phyloP scores from a whole-genome alignment of 2,329 filamentous ascomycete genomes.

The Neoscytalidium dimidiatum region DNA sequence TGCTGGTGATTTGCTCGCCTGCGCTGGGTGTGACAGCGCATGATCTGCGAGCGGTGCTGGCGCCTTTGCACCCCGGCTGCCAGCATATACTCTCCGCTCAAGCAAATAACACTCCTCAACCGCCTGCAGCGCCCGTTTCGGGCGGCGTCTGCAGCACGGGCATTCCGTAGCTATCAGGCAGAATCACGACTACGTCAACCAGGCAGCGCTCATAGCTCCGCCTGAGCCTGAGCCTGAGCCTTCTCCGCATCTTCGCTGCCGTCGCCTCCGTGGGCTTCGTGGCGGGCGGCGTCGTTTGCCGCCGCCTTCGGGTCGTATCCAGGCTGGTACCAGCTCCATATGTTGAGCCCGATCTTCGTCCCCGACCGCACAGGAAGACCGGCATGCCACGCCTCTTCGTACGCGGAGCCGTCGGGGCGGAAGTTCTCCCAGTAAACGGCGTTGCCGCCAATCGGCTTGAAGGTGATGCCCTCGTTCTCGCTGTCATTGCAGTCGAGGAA shows the following conservation, averaged over 20 bases:
- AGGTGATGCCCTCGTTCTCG: conserved; percentile 53
- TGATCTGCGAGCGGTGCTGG: not conserved
- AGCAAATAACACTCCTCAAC: not conserved
- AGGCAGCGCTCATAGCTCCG: conserved; percentile 15
- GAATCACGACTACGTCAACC: too few relatives aligned
- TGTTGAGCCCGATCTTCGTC: conserved; percentile 63
- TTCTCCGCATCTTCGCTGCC: too few relatives aligned
- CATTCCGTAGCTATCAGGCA: too few relatives aligned
- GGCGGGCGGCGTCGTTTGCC: not conserved
- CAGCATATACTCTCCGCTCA: not conserved
- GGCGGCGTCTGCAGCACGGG: not conserved
- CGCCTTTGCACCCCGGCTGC: not conserved
- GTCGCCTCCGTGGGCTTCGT: too few relatives aligned
- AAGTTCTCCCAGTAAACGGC: conserved; percentile 67
- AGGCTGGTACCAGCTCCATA: conserved; percentile 64
- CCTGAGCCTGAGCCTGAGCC: too few relatives aligned
- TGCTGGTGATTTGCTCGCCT: not conserved
- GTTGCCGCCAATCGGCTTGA: conserved; percentile 59
- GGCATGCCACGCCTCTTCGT: conserved; percentile 62
- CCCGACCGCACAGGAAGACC: conserved; percentile 59
- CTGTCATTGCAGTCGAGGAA: conserved; percentile 56
- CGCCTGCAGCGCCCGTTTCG: not conserved
- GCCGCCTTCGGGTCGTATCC: conserved; percentile 12
- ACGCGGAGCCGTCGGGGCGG: conserved; percentile 55
- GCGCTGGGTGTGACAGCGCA: conserved; percentile 1